These are phyloP conservation scores for Mollisia scopiformis DNA, from an alignment of 2,329 filamentous ascomycete species.

Conservation along the genomic window DNA sequence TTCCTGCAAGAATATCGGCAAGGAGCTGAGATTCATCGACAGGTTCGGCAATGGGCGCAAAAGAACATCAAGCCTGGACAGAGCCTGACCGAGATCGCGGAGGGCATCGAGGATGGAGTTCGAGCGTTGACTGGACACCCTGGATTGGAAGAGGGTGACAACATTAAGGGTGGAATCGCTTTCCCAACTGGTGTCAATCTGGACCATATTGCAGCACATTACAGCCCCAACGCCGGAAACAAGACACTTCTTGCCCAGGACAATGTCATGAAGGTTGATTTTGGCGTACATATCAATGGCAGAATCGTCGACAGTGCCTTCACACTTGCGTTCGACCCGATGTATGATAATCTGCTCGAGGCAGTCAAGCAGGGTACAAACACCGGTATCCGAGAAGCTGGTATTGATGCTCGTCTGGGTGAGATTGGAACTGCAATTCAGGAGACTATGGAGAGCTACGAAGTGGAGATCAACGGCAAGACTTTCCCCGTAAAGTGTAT, in stretches of 20 bases:
- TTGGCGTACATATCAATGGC: slow-evolving; percentile 72
- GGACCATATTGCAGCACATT: slow-evolving; percentile 86
- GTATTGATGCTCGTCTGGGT: slow-evolving; percentile 87
- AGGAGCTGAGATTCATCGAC: slow-evolving; percentile 85
- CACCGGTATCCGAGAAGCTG: slow-evolving; percentile 83
- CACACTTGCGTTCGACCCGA: slow-evolving; percentile 68
- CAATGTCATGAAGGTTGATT: slow-evolving; percentile 76
- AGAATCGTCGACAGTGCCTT: slow-evolving; percentile 74
- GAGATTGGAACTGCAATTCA: slow-evolving; percentile 62
- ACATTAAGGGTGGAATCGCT: slow-evolving; percentile 78
- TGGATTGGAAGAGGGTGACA: slow-evolving; percentile 78
- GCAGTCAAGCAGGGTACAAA: slow-evolving; percentile 72
- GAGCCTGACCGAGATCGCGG: slow-evolving; percentile 78
- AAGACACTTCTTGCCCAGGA: slow-evolving; percentile 68
- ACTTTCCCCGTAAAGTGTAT: slow-evolving; percentile 58
- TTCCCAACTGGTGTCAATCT: slow-evolving; percentile 85
- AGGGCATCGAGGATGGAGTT: slow-evolving; percentile 85
- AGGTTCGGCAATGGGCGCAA: slow-evolving; percentile 83
- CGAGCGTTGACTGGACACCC: slow-evolving; percentile 76
- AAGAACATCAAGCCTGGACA: slow-evolving; percentile 81
- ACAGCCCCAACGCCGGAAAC: slow-evolving; percentile 85
- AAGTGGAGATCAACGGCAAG: slow-evolving; percentile 56
- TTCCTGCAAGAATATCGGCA: slow-evolving; percentile 82
- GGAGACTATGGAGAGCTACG: slow-evolving; percentile 65
- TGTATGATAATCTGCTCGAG: slow-evolving; percentile 68